phyloP scores from a whole-genome alignment of 768 basidiomycete species.

The Phylloporus rhodoxanthus region DNA sequence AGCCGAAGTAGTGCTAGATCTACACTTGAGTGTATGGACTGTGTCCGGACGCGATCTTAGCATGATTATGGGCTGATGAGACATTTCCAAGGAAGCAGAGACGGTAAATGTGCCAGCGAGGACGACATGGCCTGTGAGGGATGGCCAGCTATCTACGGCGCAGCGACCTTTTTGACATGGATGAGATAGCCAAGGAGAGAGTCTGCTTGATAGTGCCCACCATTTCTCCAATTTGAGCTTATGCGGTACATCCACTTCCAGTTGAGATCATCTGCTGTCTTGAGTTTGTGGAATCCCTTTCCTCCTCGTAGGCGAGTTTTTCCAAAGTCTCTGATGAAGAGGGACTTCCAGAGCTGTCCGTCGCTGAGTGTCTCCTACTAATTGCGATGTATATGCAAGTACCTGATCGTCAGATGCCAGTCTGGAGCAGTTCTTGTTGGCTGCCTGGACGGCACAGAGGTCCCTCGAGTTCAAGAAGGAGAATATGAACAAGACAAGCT shows the following conservation, averaged over 20 bases:
- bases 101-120: constrained; percentile 58
- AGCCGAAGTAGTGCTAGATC: constrained; percentile 30
- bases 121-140: too few species aligned
- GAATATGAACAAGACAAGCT: constrained; percentile 69
- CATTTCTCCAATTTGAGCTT: constrained; percentile 76
- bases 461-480: constrained; percentile 62
- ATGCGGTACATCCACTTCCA: constrained; percentile 90
- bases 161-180: constrained; percentile 54
- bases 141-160: constrained; percentile 38
- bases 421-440: constrained; percentile 61
- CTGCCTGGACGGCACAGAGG: constrained; percentile 58
- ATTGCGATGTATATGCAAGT: constrained; percentile 15
- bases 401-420: constrained; percentile 65
- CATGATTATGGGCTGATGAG: constrained; percentile 17
- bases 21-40: constrained; percentile 40
- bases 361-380: constrained; percentile 10
- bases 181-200: constrained; percentile 17
- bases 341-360: constrained; percentile 56
- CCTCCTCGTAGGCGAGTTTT: constrained; percentile 62
- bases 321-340: constrained; percentile 63
- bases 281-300: constrained; percentile 58
- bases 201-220: constrained; percentile 35
- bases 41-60: constrained; percentile 18
- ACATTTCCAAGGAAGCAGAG: constrained; percentile 42
- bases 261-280: constrained; percentile 38